Conservation (phyloP, 345 rosid species). For the Lepidium sativum region DNA sequence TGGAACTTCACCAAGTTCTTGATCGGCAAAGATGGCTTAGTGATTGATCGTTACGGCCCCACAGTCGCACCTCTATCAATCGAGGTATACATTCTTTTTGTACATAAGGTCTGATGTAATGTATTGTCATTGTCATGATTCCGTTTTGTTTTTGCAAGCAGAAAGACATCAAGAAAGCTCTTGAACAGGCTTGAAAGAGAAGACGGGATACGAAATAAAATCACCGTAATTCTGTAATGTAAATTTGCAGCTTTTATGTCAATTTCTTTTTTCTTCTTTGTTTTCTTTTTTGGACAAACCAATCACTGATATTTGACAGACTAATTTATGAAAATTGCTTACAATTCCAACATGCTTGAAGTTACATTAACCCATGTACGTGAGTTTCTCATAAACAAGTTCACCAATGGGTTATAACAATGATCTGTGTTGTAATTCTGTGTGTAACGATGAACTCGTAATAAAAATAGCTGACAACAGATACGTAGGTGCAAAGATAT, state of each 20-base stretch:
- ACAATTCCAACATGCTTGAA: too few species aligned
- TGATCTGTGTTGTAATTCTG: not conserved
- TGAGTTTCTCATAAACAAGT: too few species aligned
- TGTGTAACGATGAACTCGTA: not conserved
- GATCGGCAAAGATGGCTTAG: constrained; percentile 56
- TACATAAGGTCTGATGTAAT: not conserved
- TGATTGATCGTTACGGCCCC: constrained; percentile 52
- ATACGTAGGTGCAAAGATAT: not conserved
- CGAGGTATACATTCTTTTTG: constrained; percentile 51
- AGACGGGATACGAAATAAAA: not conserved
- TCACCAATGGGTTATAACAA: too few species aligned
- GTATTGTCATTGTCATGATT: constrained; percentile 5
- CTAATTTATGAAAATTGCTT: not conserved
- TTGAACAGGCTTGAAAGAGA: constrained; percentile 11
- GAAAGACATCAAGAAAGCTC: constrained; percentile 26
- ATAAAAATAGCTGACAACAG: not conserved
- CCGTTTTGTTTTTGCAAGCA: not conserved
- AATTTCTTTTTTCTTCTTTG: not conserved
- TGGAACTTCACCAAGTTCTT: constrained; percentile 95
- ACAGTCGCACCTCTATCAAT: constrained; percentile 50
- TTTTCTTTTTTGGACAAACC: not conserved
- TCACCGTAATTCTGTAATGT: not conserved
- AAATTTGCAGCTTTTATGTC: not conserved
- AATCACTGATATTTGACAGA: not conserved
- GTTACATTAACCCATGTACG: too few species aligned